A percentile compares a stretch with the other conserved stretches of the same genome.
Conservation (phyloP, 164 flowering plant species). For the Akebia trifoliata region DNA sequence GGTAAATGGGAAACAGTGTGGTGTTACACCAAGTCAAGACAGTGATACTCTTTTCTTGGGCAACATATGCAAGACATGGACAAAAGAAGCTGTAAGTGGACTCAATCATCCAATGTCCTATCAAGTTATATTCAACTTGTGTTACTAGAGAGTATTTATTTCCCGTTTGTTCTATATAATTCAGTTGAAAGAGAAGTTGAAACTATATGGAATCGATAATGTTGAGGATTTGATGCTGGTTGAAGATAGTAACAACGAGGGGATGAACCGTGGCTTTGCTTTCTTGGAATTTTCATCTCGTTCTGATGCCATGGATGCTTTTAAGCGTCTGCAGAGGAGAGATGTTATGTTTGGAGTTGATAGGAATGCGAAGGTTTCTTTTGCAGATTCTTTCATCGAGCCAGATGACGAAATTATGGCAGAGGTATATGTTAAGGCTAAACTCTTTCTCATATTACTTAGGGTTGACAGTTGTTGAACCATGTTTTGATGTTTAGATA, state of each 20-base stretch:
- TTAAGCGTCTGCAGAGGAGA: constrained; percentile 80
- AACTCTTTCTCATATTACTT: not conserved
- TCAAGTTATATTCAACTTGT: no score
- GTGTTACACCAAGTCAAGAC: constrained; percentile 94
- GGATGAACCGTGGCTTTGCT: constrained; percentile 92
- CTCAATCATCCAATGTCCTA: no score
- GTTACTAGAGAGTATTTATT: no score
- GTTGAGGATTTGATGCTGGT: constrained; percentile 81
- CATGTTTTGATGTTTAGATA: no score
- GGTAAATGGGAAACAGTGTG: constrained; percentile 94
- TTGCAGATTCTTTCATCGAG: constrained; percentile 93
- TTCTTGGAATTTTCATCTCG: constrained; percentile 89
- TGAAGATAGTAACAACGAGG: constrained; percentile 72
- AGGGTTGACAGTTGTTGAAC: no score
- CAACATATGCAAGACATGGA: constrained; percentile 96
- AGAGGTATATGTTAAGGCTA: constrained; percentile 47
- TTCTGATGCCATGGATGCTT: constrained; percentile 93
- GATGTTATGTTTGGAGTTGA: constrained; percentile 84
- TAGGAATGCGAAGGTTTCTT: constrained; percentile 86
- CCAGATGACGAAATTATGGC: constrained; percentile 96
- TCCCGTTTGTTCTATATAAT: constrained; percentile 19
- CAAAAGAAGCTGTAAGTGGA: constrained; percentile 84
- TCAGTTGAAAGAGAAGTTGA: constrained; percentile 87
- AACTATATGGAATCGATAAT: constrained; percentile 66
- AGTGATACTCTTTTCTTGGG: constrained; percentile 94